Evolutionary conservation across 208 protist genomes (phyloP).

Genomic region (Trypanosoma brucei): DNA sequence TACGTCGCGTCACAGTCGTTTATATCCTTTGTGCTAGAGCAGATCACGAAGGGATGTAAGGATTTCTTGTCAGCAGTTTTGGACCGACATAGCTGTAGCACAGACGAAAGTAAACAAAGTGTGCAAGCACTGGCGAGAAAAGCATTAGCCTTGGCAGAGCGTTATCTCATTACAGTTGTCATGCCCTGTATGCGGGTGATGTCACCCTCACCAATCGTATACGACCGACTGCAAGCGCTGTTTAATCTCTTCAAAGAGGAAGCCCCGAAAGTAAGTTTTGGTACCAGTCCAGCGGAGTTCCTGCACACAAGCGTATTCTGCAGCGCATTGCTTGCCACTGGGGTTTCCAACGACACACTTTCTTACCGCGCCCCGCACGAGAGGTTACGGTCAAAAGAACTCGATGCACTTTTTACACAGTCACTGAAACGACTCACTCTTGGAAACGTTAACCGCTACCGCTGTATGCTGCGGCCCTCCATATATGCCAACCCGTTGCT

Average conservation of each 20-base stretch:
- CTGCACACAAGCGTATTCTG: conserved; percentile 25
- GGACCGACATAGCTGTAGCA: background rate
- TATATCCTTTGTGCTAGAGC: conserved; percentile 25
- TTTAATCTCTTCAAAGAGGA: conserved; percentile 17
- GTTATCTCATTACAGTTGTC: conserved; percentile 44
- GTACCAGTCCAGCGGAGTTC: conserved; percentile 27
- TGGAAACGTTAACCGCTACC: conserved; percentile 55
- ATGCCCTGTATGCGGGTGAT: conserved; percentile 75
- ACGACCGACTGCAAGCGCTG: conserved; percentile 47
- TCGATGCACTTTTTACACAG: conserved; percentile 57
- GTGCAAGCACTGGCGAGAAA: background rate
- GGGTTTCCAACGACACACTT: background rate
- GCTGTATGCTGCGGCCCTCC: conserved; percentile 37
- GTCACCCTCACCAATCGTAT: conserved; percentile 51
- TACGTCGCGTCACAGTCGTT: conserved; percentile 49
- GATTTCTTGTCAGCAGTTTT: background rate
- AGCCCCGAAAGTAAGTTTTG: conserved; percentile 21
- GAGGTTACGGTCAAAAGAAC: conserved; percentile 47
- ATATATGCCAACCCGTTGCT: conserved; percentile 70
- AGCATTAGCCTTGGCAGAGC: conserved; percentile 42
- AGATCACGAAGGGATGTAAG: conserved; percentile 14
- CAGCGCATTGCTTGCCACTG: conserved; percentile 8
- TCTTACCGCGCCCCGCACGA: conserved; percentile 46
- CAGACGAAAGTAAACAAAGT: conserved; percentile 13
- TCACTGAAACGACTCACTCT: conserved; percentile 64